These are phyloP conservation scores for Porphyridium purpureum DNA, from an alignment of 23 red algal species.

Conservation along the genomic window DNA sequence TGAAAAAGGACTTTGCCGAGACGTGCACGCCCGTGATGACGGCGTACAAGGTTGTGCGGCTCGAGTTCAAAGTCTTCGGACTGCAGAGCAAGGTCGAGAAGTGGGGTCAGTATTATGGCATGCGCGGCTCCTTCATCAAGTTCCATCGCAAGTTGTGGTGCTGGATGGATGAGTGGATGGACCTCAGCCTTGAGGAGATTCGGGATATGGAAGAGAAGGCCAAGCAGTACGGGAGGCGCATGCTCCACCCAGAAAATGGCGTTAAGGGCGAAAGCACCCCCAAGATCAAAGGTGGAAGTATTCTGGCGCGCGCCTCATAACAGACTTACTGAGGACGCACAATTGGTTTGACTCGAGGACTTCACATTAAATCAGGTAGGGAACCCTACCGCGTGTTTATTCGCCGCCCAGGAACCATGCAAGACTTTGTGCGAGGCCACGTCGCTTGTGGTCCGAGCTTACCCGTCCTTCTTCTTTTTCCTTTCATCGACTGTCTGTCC, in stretches of 20 bases:
- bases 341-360: too few species aligned
- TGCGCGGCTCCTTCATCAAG: slow-evolving; percentile 26
- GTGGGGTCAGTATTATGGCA: slow-evolving; percentile 36
- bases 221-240: background rate
- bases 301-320: too few species aligned
- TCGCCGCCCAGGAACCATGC: too few species aligned
- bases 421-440: too few species aligned
- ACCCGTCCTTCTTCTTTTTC: too few species aligned
- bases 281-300: too few species aligned
- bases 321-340: too few species aligned
- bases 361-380: too few species aligned
- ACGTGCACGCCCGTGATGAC: slow-evolving; percentile 23
- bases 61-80: slow-evolving; percentile 32
- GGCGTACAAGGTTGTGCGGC: slow-evolving; percentile 39
- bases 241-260: background rate
- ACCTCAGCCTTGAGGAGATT: slow-evolving; percentile 26
- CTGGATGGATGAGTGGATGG: slow-evolving; percentile 50
- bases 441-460: too few species aligned
- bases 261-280: too few species aligned
- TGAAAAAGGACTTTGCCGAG: slow-evolving; percentile 4
- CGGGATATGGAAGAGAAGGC: slow-evolving; percentile 38
- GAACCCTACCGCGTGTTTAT: too few species aligned
- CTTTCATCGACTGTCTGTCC: too few species aligned
- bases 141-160: slow-evolving; percentile 57
- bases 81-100: slow-evolving; percentile 41